Evolutionary conservation across 257 asterid genomes (phyloP), one percentile per base, ranked within the genome.

Genomic region (Lycium ferocissimum): DNA sequence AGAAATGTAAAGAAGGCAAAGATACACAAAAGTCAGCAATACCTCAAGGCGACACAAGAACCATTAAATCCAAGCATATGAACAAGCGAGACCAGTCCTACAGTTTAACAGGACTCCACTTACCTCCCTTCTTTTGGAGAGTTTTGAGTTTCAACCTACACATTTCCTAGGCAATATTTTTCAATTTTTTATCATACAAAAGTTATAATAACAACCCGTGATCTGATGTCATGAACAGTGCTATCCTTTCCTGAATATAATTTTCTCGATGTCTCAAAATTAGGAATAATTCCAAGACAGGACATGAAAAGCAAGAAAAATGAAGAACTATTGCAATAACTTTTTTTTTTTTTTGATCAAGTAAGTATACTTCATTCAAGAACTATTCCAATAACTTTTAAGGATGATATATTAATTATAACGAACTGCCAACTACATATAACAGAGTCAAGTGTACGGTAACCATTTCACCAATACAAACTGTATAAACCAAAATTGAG

Each of bases 1-100:
- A 78, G 82, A 78, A 78, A 53, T 26, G 62, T 78, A 78, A 78
- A 76, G 82, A 53, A 78, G 82, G 81, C 13, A 51, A 75, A 76
- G 63, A 51, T 51, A 51, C 26, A 51, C 45, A 13, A 22, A 76
- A 76, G 63, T 76, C 81, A 76, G 47, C 45, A 76, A 75, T 22
- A 40, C 45, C 40, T 49, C 62, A 20, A 75, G 43, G 62, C 7
- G 2, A 49, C 51, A 75, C 62, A 49, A 75, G 22, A 13, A 75
- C 62, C 45, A 75, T 15, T 49, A 75, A 22, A 75, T 26, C 81
- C 81, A 75, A 71, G 56, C 15, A 71, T 18, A 35, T 38, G 79
- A 71, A 71, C 13, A 71, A 71, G 35, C 1, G 51, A 72, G 57
- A 43, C 80, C 80, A 72, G 57, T 18, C 57, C 54, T n/a, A 43